Percentiles rank a stretch among this genome's conserved stretches.
Evolutionary conservation across 805 yeast species (phyloP).

Genomic region (Dipodascopsis uninucleata): DNA sequence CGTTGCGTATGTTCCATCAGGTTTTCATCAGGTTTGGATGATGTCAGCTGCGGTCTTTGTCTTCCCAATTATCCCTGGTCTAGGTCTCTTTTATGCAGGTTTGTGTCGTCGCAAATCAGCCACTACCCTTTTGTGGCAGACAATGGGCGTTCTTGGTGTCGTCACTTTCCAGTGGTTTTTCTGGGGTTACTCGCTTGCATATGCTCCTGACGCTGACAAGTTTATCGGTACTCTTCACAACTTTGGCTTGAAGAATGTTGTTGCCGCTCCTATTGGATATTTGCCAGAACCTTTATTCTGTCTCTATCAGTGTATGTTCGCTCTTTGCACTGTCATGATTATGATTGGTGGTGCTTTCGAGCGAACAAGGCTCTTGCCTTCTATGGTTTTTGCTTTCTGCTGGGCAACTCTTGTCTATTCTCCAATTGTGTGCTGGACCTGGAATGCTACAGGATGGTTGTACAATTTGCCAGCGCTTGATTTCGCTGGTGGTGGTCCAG

Average conservation of each 20-base stretch:
- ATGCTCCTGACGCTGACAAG: slow-evolving; percentile 62
- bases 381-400: slow-evolving; percentile 88
- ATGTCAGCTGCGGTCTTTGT: slow-evolving; percentile 57
- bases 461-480: slow-evolving; percentile 78
- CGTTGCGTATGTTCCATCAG: slow-evolving; percentile 52
- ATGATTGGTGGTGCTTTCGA: slow-evolving; percentile 98
- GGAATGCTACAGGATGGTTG: slow-evolving; percentile 95
- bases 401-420: slow-evolving; percentile 96
- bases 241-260: slow-evolving; percentile 74
- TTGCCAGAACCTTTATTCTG: slow-evolving; percentile 91
- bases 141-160: slow-evolving; percentile 80
- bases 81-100: slow-evolving; percentile 90
- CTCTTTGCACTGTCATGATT: slow-evolving; percentile 84
- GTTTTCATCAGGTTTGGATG: slow-evolving; percentile 70
- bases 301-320: slow-evolving; percentile 96
- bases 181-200: slow-evolving; percentile 94
- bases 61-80: slow-evolving; percentile 96
- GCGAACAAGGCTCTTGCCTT: slow-evolving; percentile 92
- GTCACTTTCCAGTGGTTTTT: slow-evolving; percentile 95
- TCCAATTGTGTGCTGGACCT: slow-evolving; percentile 95
- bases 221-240: slow-evolving; percentile 80
- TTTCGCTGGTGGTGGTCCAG: slow-evolving; percentile 99
- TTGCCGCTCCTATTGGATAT: slow-evolving; percentile 67
- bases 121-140: slow-evolving; percentile 89
- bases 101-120: slow-evolving; percentile 93